Evolutionary conservation across 495 filamentous ascomycete genomes (phyloP), one percentile per base, ranked within the genome.

Genomic region (Penicillium angulare): DNA sequence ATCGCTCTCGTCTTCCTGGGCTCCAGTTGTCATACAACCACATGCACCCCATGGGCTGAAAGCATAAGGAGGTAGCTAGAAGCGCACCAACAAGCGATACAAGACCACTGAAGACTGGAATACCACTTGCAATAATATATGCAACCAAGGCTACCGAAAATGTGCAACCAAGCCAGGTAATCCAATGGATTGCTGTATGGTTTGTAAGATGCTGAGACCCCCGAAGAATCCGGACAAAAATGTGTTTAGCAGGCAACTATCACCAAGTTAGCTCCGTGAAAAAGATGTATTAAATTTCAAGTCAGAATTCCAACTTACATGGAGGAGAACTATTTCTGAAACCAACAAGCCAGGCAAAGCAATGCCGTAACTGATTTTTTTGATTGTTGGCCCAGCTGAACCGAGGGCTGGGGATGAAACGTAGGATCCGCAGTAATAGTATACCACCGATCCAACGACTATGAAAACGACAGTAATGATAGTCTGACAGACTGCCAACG

Each of bases 311-410:
- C 75, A 49, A 85, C 60, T 49, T 51, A 71, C 68, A 49, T 71
- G 69, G 20, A 62, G 27, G 18, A 66, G 48, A 8, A 66, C 46
- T 13, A 55, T 60, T 18, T 55, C 57, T 9, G 50, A 62, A 4
- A 64, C 63, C 8, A 66, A 31, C 23, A 67, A 22, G 7, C 61
- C 84, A 16, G 87, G 88, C 4, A 87, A 56, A 7, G 85, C 87
- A 47, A 91, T 66, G 7, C 86, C 87, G 58, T 86, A 92, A 5
- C 81, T 79, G 33, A 90, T 59, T 60, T 85, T 88, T 54, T 83
- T 79, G 3, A 92, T 61, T 0, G 76, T 21, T 1, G 61, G 61
- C n/a, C 80, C 77, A 9, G 83, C 82, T 0, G 85, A 84, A 9
- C 84, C 76, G 0, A 91, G 77, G 2, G 86, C 86, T 1, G 88